These are phyloP conservation scores for Calonectria hawksworthii DNA, from an alignment of 2,329 filamentous ascomycete species.

Conservation along the genomic window DNA sequence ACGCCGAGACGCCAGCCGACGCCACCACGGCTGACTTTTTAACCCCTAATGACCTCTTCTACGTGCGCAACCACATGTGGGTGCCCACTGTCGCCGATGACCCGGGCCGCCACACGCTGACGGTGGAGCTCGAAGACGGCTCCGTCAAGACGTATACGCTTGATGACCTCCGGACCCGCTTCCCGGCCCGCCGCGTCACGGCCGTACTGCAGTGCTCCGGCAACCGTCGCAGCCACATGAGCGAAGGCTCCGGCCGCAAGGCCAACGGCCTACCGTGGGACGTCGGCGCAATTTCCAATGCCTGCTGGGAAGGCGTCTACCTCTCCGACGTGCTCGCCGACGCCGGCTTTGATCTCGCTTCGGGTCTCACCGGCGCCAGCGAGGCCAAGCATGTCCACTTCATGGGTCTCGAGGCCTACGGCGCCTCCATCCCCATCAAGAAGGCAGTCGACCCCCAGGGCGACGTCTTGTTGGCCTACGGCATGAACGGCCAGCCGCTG, in stretches of 20 bases:
- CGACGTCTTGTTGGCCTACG: constrained; percentile 76
- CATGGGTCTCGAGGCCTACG: constrained; percentile 71
- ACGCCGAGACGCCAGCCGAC: constrained; percentile 70
- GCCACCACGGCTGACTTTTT: constrained; percentile 64
- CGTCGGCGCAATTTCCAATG: constrained; percentile 71
- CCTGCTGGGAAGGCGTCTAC: constrained; percentile 70
- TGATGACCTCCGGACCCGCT: constrained; percentile 65
- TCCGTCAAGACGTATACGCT: constrained; percentile 67
- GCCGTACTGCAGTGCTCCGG: constrained; percentile 73
- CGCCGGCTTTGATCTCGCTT: constrained; percentile 63
- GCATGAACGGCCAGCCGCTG: constrained; percentile 75
- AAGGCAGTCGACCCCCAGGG: constrained; percentile 71
- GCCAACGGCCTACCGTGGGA: constrained; percentile 73
- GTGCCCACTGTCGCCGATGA: constrained; percentile 62
- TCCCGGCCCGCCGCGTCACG: constrained; percentile 65
- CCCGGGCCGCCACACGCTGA: constrained; percentile 60
- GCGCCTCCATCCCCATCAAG: constrained; percentile 71
- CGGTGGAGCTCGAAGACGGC: constrained; percentile 69
- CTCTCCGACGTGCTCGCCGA: constrained; percentile 69
- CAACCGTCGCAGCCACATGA: constrained; percentile 73
- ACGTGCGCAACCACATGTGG: constrained; percentile 76
- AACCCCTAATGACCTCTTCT: constrained; percentile 70
- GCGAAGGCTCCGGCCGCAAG: constrained; percentile 54
- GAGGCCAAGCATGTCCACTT: constrained; percentile 69
- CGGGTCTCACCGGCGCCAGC: constrained; percentile 52